These are phyloP conservation scores for Wickerhamomyces strasburgensis DNA, from an alignment of 805 yeast genomes.

Conservation along the genomic window DNA sequence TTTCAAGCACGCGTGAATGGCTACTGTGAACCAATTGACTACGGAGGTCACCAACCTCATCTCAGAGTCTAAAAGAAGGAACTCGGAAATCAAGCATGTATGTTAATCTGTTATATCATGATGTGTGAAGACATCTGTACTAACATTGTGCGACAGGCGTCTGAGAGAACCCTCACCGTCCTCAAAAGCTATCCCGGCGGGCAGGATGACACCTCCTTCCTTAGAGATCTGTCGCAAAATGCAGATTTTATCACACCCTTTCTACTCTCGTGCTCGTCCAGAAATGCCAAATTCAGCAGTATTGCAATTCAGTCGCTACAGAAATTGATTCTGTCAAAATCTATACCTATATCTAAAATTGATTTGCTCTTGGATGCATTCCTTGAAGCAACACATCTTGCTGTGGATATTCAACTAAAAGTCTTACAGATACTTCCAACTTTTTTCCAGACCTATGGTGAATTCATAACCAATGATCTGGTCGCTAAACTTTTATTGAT, in stretches of 20 bases:
- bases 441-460: conserved; percentile 59
- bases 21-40: background rate
- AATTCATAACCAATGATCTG: conserved; percentile 47
- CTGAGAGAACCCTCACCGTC: conserved; percentile 47
- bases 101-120: conserved; percentile 14
- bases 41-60: conserved; percentile 57
- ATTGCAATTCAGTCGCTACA: conserved; percentile 70
- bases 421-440: conserved; percentile 79
- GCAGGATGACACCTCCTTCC: conserved; percentile 26
- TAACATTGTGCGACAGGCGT: conserved; percentile 21
- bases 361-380: conserved; percentile 60
- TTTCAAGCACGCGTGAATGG: no score
- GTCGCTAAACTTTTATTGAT: conserved; percentile 58
- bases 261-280: conserved; percentile 63
- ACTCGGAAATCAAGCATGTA: conserved; percentile 60
- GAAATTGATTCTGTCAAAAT: conserved; percentile 46
- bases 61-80: conserved; percentile 67
- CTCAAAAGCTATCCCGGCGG: conserved; percentile 32
- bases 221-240: conserved; percentile 36
- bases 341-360: conserved; percentile 50
- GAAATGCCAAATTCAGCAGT: conserved; percentile 68
- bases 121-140: background rate
- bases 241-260: conserved; percentile 65
- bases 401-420: conserved; percentile 80
- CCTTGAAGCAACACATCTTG: conserved; percentile 66